Conservation (phyloP, 2,329 filamentous ascomycete genomes). For the Botrytis aclada region DNA sequence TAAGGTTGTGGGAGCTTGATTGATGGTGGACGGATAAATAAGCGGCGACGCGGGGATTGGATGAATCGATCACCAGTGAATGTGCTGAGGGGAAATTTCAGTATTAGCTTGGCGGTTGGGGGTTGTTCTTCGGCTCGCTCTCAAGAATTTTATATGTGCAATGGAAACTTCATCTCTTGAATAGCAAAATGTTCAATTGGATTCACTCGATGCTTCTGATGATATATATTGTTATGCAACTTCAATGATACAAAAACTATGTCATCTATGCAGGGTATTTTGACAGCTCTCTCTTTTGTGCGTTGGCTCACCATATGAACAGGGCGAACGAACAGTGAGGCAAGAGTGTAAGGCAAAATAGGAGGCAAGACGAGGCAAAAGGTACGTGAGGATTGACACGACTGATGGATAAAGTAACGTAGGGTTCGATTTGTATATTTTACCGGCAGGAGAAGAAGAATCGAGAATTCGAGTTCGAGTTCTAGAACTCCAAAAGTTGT, state of each 20-base stretch:
- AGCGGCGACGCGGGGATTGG: conserved; percentile 9
- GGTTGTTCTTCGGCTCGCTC: background rate
- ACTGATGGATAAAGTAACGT: background rate
- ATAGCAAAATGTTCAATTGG: background rate
- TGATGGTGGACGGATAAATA: conserved; percentile 7
- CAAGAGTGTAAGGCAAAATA: conserved; percentile 1
- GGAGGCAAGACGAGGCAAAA: conserved; percentile 2
- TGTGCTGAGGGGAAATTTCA: background rate
- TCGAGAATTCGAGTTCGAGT: background rate
- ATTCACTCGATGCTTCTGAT: background rate
- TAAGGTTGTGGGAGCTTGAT: conserved; percentile 13
- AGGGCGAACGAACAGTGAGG: conserved; percentile 16
- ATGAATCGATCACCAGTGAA: background rate
- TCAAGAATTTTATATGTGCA: background rate
- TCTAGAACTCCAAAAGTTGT: background rate
- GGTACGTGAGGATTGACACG: background rate
- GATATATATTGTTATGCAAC: background rate
- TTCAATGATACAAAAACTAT: background rate
- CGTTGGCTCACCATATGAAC: conserved; percentile 16
- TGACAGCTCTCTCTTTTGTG: conserved; percentile 12
- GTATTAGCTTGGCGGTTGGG: background rate
- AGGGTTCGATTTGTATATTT: background rate
- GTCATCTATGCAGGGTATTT: conserved; percentile 2
- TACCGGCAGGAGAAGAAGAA: background rate
- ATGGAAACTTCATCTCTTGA: background rate